Evolutionary conservation across 768 basidiomycete species (phyloP).

Genomic region (Leccinum sublutescens): DNA sequence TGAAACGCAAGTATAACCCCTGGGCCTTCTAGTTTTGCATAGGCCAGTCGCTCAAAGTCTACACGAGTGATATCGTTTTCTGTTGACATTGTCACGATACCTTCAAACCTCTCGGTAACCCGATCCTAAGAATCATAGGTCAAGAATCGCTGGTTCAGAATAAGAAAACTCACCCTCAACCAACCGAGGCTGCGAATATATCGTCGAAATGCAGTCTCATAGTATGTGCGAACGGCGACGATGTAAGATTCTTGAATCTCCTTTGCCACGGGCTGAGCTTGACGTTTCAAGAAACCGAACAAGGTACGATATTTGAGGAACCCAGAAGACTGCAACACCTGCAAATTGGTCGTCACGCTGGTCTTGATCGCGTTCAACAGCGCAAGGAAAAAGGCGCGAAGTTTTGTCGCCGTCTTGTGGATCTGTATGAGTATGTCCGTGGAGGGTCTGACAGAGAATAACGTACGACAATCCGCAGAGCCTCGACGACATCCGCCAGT

Average conservation of each 20-base stretch:
- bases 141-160: neutral
- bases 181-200: constrained; percentile 80
- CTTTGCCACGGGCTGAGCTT: constrained; percentile 75
- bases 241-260: constrained; percentile 90
- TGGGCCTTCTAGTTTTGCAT: constrained; percentile 77
- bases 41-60: constrained; percentile 56
- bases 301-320: constrained; percentile 81
- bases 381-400: constrained; percentile 81
- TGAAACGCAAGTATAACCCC: constrained; percentile 80
- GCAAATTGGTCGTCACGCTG: constrained; percentile 89
- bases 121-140: constrained; percentile 47
- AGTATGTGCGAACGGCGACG: constrained; percentile 81
- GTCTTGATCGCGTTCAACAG: constrained; percentile 79
- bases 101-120: constrained; percentile 65
- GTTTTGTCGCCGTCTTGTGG: constrained; percentile 79
- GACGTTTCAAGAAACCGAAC: constrained; percentile 82
- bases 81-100: constrained; percentile 49
- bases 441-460: neutral
- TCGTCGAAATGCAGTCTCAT: constrained; percentile 91
- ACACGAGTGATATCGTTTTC: constrained; percentile 40
- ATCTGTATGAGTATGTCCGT: constrained; percentile 2
- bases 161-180: constrained; percentile 57
- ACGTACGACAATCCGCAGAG: constrained; percentile 83
- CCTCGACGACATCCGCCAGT: constrained; percentile 79
- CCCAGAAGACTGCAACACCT: constrained; percentile 85